Base-by-base conservation (phyloP, 768 basidiomycete species). In the Lactifluus rugatus region DNA sequence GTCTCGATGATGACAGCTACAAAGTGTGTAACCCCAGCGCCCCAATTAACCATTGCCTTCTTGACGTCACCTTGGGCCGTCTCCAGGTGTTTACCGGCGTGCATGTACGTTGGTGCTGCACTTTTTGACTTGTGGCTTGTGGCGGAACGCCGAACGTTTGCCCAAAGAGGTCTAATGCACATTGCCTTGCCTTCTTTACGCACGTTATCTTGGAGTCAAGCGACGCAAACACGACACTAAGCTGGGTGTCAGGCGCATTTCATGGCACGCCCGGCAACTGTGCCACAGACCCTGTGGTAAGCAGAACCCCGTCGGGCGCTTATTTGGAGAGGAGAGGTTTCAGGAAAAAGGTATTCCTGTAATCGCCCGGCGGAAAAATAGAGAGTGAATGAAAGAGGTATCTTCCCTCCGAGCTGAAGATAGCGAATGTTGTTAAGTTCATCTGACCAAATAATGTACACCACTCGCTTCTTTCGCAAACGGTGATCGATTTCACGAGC, bases 131-230 rank as follows among this genome's bases (percentile, higher is more conserved):
- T 36, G 46, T 32, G 34, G 53, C 17, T 16, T 25, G 45, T 16
- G n/a, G 26, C 54, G 54, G 59, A 60, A 60, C 49, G 59, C 59
- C 59, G 32, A 45, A 54, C 17, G 48, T 31, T 28, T 34, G n/a
- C 58, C 58, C 36, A 60, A 60, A 60, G 41, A 45, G 58, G 58
- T 47, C 42, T 45, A 60, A 60, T 60, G 48, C 54, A 56, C 25
- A 44, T 50, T 19, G 14, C 34, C 19, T 45, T 56, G 45, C 49
- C 44, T 56, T 44, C 28, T 41, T 53, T 44, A 32, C 36, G 39
- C 52, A 39, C 19, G 41, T 50, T 50, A 36, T 36, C 49, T 32
- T 47, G 45, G 41, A 45, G 48, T 48, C 52, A 54, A 59, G 36
- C 32, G 42, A 49, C 58, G 41, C 36, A 54, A 59, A 55, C 52